These are phyloP conservation scores for Triadica sebifera DNA, from an alignment of 345 rosid species.

Conservation along the genomic window DNA sequence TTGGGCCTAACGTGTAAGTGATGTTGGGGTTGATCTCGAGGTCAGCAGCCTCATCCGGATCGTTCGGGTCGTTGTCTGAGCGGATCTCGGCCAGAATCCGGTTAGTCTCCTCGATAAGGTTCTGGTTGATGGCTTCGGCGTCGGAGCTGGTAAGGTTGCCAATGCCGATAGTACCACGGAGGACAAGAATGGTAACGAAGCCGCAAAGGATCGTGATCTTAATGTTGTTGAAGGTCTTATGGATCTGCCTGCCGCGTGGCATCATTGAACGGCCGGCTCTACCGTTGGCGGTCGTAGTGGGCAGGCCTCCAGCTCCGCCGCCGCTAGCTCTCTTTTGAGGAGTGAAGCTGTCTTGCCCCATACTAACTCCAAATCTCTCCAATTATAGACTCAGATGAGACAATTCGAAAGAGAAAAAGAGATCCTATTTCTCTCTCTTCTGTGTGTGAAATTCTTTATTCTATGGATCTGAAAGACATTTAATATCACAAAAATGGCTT, in stretches of 20 bases:
- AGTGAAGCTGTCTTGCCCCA: conserved; percentile 63
- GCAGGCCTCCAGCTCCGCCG: conserved; percentile 43
- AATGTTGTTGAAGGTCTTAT: conserved; percentile 82
- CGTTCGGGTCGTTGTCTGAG: conserved; percentile 72
- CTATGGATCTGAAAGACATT: conserved; percentile 12
- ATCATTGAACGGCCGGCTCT: conserved; percentile 33
- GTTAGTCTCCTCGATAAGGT: conserved; percentile 76
- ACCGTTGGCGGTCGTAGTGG: conserved; percentile 47
- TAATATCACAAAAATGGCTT: not conserved
- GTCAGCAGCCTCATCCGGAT: conserved; percentile 49
- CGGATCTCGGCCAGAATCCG: conserved; percentile 86
- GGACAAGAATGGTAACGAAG: conserved; percentile 87
- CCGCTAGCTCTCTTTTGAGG: conserved; percentile 64
- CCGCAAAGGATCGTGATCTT: conserved; percentile 94
- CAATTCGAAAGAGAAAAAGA: not conserved
- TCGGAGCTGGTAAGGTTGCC: conserved; percentile 70
- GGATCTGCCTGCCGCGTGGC: conserved; percentile 80
- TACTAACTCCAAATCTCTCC: conserved; percentile 4
- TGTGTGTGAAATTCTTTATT: not conserved
- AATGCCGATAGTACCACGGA: conserved; percentile 89
- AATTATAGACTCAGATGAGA: conserved; percentile 1
- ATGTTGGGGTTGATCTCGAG: conserved; percentile 49
- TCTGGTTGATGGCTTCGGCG: conserved; percentile 74
- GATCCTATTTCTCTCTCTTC: conserved; percentile 15
- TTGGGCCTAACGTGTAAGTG: conserved; percentile 79